Percentiles rank a stretch among this genome's conserved stretches.
Evolutionary conservation across 2,329 filamentous ascomycete species (phyloP).

Genomic region (Gaeumannomyces sp.): DNA sequence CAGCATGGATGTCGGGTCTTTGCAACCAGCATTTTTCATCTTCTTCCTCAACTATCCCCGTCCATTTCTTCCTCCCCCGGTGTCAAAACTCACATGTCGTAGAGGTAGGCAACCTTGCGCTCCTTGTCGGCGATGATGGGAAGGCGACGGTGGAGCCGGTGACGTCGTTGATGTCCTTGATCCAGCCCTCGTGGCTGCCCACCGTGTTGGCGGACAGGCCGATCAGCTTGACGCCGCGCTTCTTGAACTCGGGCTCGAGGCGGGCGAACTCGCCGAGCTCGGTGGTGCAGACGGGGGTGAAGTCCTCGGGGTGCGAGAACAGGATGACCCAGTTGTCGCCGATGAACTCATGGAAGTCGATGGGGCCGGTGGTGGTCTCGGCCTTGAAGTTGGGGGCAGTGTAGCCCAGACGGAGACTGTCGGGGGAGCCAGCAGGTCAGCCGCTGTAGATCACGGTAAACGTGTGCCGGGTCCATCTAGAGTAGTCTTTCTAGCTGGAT

Average conservation of each 20-base stretch:
- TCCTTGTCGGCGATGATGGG: constrained; percentile 76
- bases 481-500: not conserved
- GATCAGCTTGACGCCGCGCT: constrained; percentile 85
- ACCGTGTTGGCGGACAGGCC: constrained; percentile 84
- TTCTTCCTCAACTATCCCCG: no score
- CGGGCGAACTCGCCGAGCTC: constrained; percentile 92
- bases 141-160: constrained; percentile 64
- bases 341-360: constrained; percentile 79
- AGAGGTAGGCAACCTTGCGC: constrained; percentile 67
- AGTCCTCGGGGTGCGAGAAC: constrained; percentile 84
- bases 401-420: constrained; percentile 57
- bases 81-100: constrained; percentile 55
- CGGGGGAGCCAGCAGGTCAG: not conserved
- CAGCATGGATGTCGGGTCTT: constrained; percentile 30
- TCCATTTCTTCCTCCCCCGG: no score
- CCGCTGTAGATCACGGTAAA: not conserved
- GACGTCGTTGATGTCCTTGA: constrained; percentile 80
- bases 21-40: no score
- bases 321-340: constrained; percentile 74
- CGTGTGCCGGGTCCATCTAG: constrained; percentile 1
- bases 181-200: constrained; percentile 79
- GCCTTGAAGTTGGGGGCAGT: constrained; percentile 77
- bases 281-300: constrained; percentile 89
- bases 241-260: constrained; percentile 79
- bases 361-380: constrained; percentile 69